Evolutionary conservation across 2,329 filamentous ascomycete genomes (phyloP), one percentile per base, ranked within the genome.

Genomic region (Dactylellina drechsleri): DNA sequence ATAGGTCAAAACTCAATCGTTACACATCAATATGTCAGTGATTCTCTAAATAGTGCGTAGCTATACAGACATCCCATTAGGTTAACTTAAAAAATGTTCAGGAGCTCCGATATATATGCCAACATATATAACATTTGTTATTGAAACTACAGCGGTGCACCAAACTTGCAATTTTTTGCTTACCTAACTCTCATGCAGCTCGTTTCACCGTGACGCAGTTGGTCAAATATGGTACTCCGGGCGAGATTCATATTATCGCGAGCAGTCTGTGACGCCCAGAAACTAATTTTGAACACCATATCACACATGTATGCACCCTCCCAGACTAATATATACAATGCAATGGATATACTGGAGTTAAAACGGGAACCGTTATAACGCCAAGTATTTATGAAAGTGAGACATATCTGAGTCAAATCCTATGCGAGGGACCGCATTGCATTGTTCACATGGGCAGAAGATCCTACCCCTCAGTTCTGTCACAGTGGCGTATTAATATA

Each of bases 341-440:
- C 43, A 12, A 18, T 18, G 6, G 2, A 6, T 47, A 20, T 28
- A 64, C 6, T 36, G 31, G 4, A 23, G 23, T 23, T 23, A 23
- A 36, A 36, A 36, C 31, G 31, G 31, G 31, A 59, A 72, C 67
- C 53, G 67, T 66, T 72, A 54, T 31, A 50, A 56, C 54, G 62
- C 49, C 50, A 74, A 62, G 53, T 74, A 50, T 36, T 36, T 36
- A 49, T 62, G 28, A 62, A 67, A 66, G 43, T 67, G 70, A 74
- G 70, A 74, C 70, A 74, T 62, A 74, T 74, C 62, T 74, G 70
- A 74, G 70, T 74, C 70, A 74, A 74, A 52, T 53, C 41, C 40
- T 50, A 31, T 58, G 62, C 53, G 49, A 70, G 23, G 66, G n/a
- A 62, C 40, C 26, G 50, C 49, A 70, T 54, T 47, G 57, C 66